Conservation (phyloP, 2,329 filamentous ascomycete genomes). For the Aspergillus spinulosporus region DNA sequence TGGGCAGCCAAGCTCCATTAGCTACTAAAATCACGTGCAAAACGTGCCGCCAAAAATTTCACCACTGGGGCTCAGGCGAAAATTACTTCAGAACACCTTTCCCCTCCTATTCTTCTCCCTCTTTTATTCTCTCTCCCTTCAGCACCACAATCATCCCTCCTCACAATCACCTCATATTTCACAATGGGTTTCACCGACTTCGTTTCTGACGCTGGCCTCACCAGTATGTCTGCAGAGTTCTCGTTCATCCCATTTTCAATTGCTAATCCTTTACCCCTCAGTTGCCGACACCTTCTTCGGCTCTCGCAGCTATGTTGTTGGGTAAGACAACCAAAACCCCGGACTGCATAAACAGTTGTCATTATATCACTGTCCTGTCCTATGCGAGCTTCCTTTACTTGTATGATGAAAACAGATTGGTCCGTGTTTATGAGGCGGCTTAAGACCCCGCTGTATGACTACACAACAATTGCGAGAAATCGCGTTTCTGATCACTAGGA, state of each 20-base stretch:
- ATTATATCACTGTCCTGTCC: conserved; percentile 16
- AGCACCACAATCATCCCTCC: conserved; percentile 18
- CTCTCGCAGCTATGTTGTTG: conserved; percentile 72
- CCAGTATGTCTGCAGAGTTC: conserved; percentile 50
- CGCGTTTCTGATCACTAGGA: conserved; percentile 68
- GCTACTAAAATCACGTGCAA: conserved; percentile 32
- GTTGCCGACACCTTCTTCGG: conserved; percentile 47
- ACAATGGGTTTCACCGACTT: conserved; percentile 69
- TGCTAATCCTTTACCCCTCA: conserved; percentile 39
- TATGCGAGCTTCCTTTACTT: conserved; percentile 28
- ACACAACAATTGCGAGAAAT: conserved; percentile 68
- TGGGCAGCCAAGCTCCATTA: conserved; percentile 32
- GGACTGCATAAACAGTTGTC: too few relatives aligned
- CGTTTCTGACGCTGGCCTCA: conserved; percentile 62
- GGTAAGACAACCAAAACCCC: conserved; percentile 9
- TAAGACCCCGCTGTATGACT: conserved; percentile 86
- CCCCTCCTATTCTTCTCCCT: conserved; percentile 31
- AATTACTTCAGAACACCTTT: conserved; percentile 35
- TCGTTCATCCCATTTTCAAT: conserved; percentile 21
- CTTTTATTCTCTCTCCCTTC: conserved; percentile 26
- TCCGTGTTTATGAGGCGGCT: conserved; percentile 94
- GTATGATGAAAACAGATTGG: conserved; percentile 83
- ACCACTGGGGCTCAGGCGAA: conserved; percentile 25
- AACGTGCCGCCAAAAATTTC: conserved; percentile 24
- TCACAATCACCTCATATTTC: conserved; percentile 27